Conservation (phyloP, 257 asterid genomes). For the Primulina eburnea region DNA sequence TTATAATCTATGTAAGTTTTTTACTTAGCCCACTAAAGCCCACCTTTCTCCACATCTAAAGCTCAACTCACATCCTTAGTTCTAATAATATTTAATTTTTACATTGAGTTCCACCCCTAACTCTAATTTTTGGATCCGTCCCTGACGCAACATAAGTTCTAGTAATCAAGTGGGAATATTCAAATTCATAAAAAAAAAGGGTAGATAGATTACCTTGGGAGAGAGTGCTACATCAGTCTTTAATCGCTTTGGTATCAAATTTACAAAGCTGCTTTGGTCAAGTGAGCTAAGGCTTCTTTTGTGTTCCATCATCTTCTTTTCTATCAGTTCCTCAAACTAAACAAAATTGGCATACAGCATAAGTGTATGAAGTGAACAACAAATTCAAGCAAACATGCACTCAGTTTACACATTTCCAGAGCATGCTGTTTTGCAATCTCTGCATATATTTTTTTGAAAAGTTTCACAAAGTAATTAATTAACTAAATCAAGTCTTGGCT, state of each 20-base stretch:
- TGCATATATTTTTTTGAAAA: too few relatives aligned
- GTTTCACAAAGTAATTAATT: too few relatives aligned
- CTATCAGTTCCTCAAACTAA: constrained; percentile 24
- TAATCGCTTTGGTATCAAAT: constrained; percentile 61
- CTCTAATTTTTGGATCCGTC: too few relatives aligned
- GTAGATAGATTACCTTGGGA: constrained; percentile 54
- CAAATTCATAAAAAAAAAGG: not conserved
- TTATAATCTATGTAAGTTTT: too few relatives aligned
- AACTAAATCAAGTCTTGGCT: too few relatives aligned
- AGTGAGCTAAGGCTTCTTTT: constrained; percentile 57
- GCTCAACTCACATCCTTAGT: too few relatives aligned
- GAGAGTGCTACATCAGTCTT: constrained; percentile 61
- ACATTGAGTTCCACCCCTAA: too few relatives aligned
- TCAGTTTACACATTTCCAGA: not conserved
- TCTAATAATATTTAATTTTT: too few relatives aligned
- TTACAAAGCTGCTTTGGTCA: constrained; percentile 50
- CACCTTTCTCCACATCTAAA: too few relatives aligned
- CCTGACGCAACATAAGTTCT: not conserved
- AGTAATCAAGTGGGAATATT: not conserved
- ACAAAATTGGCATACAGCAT: constrained; percentile 17
- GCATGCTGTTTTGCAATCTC: not conserved
- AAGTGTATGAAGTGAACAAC: not conserved
- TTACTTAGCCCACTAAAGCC: too few relatives aligned
- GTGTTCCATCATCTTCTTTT: constrained; percentile 76
- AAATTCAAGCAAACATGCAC: constrained; percentile 6